Evolutionary conservation across 768 basidiomycete species (phyloP).

Genomic region (Pleurotus sapidus): DNA sequence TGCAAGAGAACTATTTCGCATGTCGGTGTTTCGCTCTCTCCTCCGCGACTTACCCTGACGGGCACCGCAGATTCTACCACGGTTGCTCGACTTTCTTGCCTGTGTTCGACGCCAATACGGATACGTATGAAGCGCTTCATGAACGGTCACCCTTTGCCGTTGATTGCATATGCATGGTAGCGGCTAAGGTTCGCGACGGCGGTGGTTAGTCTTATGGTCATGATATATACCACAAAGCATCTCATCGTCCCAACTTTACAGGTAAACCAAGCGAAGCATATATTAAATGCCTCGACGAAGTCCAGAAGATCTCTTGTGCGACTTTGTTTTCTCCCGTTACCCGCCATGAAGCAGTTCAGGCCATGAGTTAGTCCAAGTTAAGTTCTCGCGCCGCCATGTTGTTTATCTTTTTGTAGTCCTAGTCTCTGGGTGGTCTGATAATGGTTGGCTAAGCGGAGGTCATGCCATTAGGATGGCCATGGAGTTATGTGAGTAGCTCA

Average conservation of each 20-base stretch:
- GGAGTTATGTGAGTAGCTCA: conserved; percentile 69
- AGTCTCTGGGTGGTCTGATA: conserved; percentile 92
- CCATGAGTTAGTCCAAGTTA: conserved; percentile 70
- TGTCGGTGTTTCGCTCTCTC: conserved; percentile 45
- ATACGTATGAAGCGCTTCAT: conserved; percentile 85
- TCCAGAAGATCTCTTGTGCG: conserved; percentile 79
- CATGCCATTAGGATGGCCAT: conserved; percentile 98
- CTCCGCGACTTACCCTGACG: conserved; percentile 13
- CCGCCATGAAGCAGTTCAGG: conserved; percentile 85
- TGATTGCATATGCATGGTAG: conserved; percentile 91
- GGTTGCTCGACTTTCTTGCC: conserved; percentile 93
- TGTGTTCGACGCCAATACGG: conserved; percentile 78
- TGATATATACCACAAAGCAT: background rate
- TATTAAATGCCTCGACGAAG: conserved; percentile 74
- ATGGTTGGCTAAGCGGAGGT: conserved; percentile 92
- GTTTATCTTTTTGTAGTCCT: conserved; percentile 50
- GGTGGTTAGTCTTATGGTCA: conserved; percentile 54
- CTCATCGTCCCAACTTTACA: conserved; percentile 23
- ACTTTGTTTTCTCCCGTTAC: conserved; percentile 86
- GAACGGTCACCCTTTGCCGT: conserved; percentile 92
- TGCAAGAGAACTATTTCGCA: conserved; percentile 81
- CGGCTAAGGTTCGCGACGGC: conserved; percentile 85
- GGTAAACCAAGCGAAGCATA: conserved; percentile 76
- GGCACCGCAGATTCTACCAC: conserved; percentile 67
- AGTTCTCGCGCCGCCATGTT: background rate